Base-by-base conservation (phyloP, 1,284 basidiomycete genomes). In the Termitomyces sp. region DNA sequence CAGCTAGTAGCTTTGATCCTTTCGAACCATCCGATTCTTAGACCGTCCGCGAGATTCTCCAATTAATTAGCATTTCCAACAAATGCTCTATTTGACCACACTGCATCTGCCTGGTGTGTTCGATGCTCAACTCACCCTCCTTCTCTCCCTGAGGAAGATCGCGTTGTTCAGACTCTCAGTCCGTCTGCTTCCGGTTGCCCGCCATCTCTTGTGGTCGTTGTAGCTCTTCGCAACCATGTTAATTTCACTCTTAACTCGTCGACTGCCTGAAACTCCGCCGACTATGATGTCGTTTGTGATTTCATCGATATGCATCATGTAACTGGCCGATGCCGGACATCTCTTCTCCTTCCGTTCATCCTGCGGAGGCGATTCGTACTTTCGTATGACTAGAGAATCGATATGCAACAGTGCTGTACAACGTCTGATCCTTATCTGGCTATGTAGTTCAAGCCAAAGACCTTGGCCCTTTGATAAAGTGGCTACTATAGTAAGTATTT, bases 291-390 rank as follows among this genome's bases (percentile, higher is more conserved):
- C 28, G 28, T 8, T 30, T 30, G n/a, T 9, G 10, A 33, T 45
- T 10, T 17, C 30, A 33, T 46, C 31, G n/a, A 33, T 33, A 21
- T 31, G 30, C 1, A 45, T 45, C 17, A 47, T 47, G 19, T 49
- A 28, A 38, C 3, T 33, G 47, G 36, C 24, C 26, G 47, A 48
- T 38, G 47, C 47, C 47, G 47, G 12, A 39, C 34, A n/a, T 39
- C 47, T 49, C 36, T 49, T 49, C 47, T 49, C 47, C 47, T 13
- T 49, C 26, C 47, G 34, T 49, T 49, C 26, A 38, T 49, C n/a
- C 17, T 38, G 10, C n/a, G 34, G 47, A 49, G 34, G 15, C 17
- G 43, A 15, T 17, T 28, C 26, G n/a, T 21, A 13, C 24, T 12
- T 38, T 38, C 47, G 10, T 43, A 26, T 28, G 8, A 39, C 12